Conservation (phyloP, 2,329 filamentous ascomycete species). For the Colletotrichum nymphaeae region DNA sequence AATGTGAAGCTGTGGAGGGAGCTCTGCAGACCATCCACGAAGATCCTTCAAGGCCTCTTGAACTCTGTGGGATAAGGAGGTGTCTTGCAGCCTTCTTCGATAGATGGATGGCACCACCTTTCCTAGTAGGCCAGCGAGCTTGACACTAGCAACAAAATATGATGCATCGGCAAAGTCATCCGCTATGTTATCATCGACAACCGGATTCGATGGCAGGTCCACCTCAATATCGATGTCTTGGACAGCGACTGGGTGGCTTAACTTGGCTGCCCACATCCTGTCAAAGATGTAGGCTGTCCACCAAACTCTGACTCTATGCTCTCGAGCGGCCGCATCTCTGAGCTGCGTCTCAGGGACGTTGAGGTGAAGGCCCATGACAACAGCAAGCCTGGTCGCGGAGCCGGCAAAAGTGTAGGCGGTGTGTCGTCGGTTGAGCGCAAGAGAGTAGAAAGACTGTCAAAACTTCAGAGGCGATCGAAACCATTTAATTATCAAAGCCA, state of each 20-base stretch:
- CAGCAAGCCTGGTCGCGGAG: slow-evolving; percentile 54
- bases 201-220: slow-evolving; percentile 51
- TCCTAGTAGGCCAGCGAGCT: slow-evolving; percentile 48
- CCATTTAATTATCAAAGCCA: background rate
- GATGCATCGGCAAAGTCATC: slow-evolving; percentile 47
- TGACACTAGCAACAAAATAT: slow-evolving; percentile 49
- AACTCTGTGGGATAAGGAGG: slow-evolving; percentile 45
- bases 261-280: slow-evolving; percentile 60
- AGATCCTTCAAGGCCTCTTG: slow-evolving; percentile 46
- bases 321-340: slow-evolving; percentile 47
- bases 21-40: slow-evolving; percentile 44
- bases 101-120: slow-evolving; percentile 47
- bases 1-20: slow-evolving; percentile 46
- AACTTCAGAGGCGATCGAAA: background rate
- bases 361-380: slow-evolving; percentile 57
- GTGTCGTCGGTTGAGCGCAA: slow-evolving; percentile 56
- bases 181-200: slow-evolving; percentile 39
- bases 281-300: slow-evolving; percentile 58
- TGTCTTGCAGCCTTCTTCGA: slow-evolving; percentile 42
- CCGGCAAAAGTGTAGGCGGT: slow-evolving; percentile 56
- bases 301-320: slow-evolving; percentile 54
- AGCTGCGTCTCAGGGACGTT: slow-evolving; percentile 53
- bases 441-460: slow-evolving; percentile 55
- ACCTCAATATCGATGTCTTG: slow-evolving; percentile 60
- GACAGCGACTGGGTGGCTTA: slow-evolving; percentile 60